Base-by-base conservation (phyloP, 2,329 filamentous ascomycete genomes). In the Neocucurbitaria cava region DNA sequence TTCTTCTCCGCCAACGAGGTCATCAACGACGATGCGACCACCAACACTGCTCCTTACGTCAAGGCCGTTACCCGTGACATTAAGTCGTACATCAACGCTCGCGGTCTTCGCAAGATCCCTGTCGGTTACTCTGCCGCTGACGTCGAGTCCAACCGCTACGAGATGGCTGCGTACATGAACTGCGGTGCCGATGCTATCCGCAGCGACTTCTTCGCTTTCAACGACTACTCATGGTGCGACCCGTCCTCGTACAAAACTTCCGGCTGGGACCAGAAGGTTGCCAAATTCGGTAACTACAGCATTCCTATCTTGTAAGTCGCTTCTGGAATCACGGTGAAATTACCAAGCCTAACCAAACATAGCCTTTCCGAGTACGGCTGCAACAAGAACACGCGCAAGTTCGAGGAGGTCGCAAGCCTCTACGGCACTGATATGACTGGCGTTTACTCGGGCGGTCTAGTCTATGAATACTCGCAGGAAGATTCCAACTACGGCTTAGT, bases 401-500 rank as follows among this genome's bases (percentile, higher is more conserved):
- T 96, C 71, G 82, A 87, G 55, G 94, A 97, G 80, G 79, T 97
- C 47, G 77, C 78, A 43, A 83, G 93, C 41, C 83, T 99, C 53
- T 98, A 97, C 88, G 85, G 81, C 77, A 78, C 77, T 18, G 76
- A 96, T 56, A 98, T 98, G 94, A 92, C 89, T 7, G 66, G 77
- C 17, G 92, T 97, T 69, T 98, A 96, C 85, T 97, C 93, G 36
- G 95, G 95, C 69, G 95, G 95, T 76, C 85, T 99, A 35, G 90
- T 97, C 76, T 99, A 97, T 80, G 93, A 98, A 79, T 99, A 96
- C 82, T 88, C 90, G 9, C 80, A 89, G 70, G 82, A 83, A 57
- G 91, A 65, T 8, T 69, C 88, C 79, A 83, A 88, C 41, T 98
- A 87, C 77, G 62, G 93, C 61, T 88, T 96, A 54, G 92, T 93